Evolutionary conservation across 1,284 basidiomycete genomes (phyloP), one percentile per base, ranked within the genome.

Genomic region (Cerioporus squamosus): DNA sequence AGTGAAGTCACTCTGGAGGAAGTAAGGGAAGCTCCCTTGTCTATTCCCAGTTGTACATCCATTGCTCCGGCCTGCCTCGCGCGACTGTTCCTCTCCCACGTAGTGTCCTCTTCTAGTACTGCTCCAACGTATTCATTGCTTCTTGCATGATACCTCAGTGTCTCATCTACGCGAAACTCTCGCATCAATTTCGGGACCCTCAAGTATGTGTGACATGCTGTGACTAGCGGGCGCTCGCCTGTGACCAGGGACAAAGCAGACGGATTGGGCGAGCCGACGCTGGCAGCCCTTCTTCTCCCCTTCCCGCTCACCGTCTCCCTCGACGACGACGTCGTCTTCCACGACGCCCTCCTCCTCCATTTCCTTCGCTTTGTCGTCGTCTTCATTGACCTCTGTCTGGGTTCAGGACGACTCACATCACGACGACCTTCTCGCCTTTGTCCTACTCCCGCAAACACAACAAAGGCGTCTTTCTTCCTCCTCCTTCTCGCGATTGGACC

Each of bases 221-320:
- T 52, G 54, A 44, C 47, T 18, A 47, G 47, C 38, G n/a, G 54
- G 40, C n/a, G n/a, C 40, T 22, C n/a, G 15, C 5, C 8, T 10
- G 33, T 36, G 33, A 22, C 20, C 18, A 49, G 56, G 56, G 51
- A 60, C 62, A 60, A 63, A 49, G 62, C 53, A 63, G 36, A 60
- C 62, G 53, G 53, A 63, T 63, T 63, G 59, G 62, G 62, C 56
- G 59, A 63, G 53, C 62, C 62, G 62, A 63, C 59, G 59, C 53
- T 59, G 60, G 62, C 62, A 59, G 40, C 46, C 45, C 50, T 45
- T 38, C 31, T 53, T 51, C 55, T 49, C 57, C 49, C 43, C 56
- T 44, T 51, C 53, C 60, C 47, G 47, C 53, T 49, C 60, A 43
- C 53, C 63, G 54, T 46, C 31, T 54, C 60, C 55, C 45, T 44